These are phyloP conservation scores for Backusella mclennaniae DNA, from an alignment of 192 early-diverging fungal genomes.

Conservation along the genomic window DNA sequence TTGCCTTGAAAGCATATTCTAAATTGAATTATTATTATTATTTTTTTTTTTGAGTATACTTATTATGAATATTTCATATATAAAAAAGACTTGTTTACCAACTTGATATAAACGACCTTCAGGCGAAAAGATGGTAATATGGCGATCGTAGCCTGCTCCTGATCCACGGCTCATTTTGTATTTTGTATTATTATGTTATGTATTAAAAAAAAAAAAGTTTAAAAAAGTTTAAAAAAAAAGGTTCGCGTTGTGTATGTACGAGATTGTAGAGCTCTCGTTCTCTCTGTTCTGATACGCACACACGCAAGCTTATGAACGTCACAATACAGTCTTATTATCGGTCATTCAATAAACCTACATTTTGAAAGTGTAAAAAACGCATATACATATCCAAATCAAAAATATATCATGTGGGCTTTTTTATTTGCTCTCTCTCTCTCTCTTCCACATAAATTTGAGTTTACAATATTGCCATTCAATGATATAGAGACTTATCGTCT, in stretches of 20 bases:
- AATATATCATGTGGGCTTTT: background rate
- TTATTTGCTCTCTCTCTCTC: background rate
- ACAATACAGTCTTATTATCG: background rate
- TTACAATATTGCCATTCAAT: no score
- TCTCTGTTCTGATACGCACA: background rate
- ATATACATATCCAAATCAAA: background rate
- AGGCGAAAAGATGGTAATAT: slow-evolving; percentile 99
- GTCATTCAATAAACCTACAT: no score
- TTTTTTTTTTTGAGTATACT: background rate
- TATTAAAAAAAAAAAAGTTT: background rate
- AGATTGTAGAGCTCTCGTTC: background rate
- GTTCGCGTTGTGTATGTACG: background rate
- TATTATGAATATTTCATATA: background rate
- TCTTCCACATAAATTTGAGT: no score
- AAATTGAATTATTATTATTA: no score
- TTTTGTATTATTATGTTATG: background rate
- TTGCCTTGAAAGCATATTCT: slow-evolving; percentile 99
- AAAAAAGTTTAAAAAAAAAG: background rate
- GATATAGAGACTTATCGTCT: background rate
- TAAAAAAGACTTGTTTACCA: slow-evolving; percentile 53
- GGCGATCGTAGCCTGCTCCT: slow-evolving; percentile 91
- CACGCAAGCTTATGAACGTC: slow-evolving; percentile 1
- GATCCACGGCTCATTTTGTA: slow-evolving; percentile 37
- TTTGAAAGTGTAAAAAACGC: no score
- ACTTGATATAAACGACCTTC: slow-evolving; percentile 99